Evolutionary conservation across 257 asterid genomes (phyloP).

Genomic region (Forsythia suspensa): DNA sequence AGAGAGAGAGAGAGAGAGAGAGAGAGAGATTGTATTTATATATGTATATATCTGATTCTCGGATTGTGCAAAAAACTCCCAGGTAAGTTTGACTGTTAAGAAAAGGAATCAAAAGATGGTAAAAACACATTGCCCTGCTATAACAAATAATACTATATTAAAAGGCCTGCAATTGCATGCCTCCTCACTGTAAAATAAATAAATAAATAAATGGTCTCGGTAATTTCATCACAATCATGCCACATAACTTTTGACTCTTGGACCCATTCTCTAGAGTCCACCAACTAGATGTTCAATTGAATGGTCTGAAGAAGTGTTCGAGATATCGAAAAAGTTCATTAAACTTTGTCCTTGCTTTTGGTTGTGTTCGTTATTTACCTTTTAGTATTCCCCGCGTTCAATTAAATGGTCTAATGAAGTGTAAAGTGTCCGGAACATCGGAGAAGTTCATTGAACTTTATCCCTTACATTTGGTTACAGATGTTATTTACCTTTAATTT

Average conservation of each 20-base stretch:
- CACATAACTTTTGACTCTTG: background rate
- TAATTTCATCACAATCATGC: background rate
- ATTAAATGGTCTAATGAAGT: too few relatives aligned
- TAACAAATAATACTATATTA: background rate
- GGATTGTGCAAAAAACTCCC: background rate
- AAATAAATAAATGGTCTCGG: background rate
- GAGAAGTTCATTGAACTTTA: too few relatives aligned
- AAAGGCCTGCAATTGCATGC: background rate
- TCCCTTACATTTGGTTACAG: too few relatives aligned
- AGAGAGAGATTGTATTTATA: background rate
- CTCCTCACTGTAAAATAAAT: background rate
- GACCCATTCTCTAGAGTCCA: background rate
- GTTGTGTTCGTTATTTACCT: too few relatives aligned
- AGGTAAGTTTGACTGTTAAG: background rate
- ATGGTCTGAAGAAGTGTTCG: too few relatives aligned
- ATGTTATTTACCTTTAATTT: too few relatives aligned
- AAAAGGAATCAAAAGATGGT: slow-evolving; percentile 1
- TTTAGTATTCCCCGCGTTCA: too few relatives aligned
- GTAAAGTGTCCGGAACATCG: too few relatives aligned
- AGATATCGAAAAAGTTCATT: too few relatives aligned
- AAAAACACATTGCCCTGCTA: background rate
- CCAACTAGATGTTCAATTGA: background rate
- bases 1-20: background rate
- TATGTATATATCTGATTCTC: background rate
- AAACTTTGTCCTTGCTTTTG: too few relatives aligned